These are phyloP conservation scores for Phytophthora foliorum DNA, from an alignment of 352 stramenopile species.

Conservation along the genomic window DNA sequence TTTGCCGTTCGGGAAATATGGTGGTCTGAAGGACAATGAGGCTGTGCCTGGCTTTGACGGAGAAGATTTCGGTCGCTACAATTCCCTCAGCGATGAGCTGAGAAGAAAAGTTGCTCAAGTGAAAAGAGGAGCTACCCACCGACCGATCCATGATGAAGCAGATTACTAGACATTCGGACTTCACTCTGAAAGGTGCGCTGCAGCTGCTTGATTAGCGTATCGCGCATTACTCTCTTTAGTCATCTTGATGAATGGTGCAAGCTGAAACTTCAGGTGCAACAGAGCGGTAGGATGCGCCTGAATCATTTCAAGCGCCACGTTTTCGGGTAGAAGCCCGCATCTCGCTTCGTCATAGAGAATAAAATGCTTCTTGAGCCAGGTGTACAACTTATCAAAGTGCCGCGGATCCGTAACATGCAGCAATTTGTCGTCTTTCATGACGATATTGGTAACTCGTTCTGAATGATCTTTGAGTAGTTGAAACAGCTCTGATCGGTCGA, in stretches of 20 bases:
- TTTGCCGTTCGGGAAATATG: constrained; percentile 26
- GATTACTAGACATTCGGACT: constrained; percentile 25
- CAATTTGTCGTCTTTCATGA: constrained; percentile 32
- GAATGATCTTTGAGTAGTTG: constrained; percentile 71
- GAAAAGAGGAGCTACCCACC: constrained; percentile 12
- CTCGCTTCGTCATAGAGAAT: constrained; percentile 51
- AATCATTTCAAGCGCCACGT: constrained; percentile 55
- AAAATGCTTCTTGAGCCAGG: constrained; percentile 81
- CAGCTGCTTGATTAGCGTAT: constrained; percentile 50
- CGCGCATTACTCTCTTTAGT: constrained; percentile 57
- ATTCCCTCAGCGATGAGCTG: constrained; percentile 45
- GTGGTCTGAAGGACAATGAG: constrained; percentile 1
- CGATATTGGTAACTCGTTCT: constrained; percentile 14
- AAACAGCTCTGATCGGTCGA: constrained; percentile 63
- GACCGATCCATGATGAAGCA: constrained; percentile 20
- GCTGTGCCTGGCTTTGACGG: constrained; percentile 11
- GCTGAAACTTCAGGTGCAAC: constrained; percentile 55
- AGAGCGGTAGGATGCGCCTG: constrained; percentile 52
- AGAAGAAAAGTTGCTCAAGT: constrained; percentile 27
- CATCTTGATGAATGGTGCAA: constrained; percentile 53
- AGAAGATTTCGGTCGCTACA: constrained; percentile 40
- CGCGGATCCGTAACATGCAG: constrained; percentile 39
- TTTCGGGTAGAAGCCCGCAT: constrained; percentile 46
- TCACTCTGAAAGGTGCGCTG: constrained; percentile 35
- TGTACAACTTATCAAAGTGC: constrained; percentile 75